Base-by-base conservation (phyloP, 2,329 filamentous ascomycete genomes). In the Emergomyces orientalis region DNA sequence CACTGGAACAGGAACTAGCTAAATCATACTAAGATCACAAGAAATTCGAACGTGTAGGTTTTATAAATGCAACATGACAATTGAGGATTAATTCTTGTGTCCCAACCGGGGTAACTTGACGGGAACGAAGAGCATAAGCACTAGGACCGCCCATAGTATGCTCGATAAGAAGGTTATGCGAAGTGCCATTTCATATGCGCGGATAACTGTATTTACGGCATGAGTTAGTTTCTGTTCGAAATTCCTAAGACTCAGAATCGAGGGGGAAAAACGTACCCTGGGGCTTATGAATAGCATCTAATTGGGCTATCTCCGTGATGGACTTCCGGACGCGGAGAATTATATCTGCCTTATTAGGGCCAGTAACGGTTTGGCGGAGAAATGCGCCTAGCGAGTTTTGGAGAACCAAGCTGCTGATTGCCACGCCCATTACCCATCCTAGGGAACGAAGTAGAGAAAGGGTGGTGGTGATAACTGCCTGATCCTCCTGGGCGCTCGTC, bases 371-470 rank as follows among this genome's bases (percentile, higher is more conserved):
- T 17, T 71, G 65, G 3, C 82, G 74, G 5, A 92, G 78, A 66
- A 86, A 86, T 19, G 79, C 75, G 9, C 82, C 75, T 59, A 92
- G 76, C 0, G 83, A 80, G 69, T 91, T 91, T 75, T 92, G 89
- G 65, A 92, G 77, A 7, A 91, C 83, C 61, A 91, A 80, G 70
- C 86, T 88, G 67, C 85, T 88, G 60, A 81, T 77, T 0, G 88
- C 85, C 52, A 92, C 83, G 22, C 89, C 89, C 69, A 91, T 80
- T 0, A 91, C 88, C 63, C 81, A 82, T 8, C 89, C 89, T 3
- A 92, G 74, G 63, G 84, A 85, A 62, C 89, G 82, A 84, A 87
- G 90, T 19, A 92, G 76, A 27, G 87, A 82, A 65, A 91, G 77
- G 0, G 88, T 90, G 61, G 82, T 85, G 1, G 88, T 89, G 11